Conservation (phyloP, 495 filamentous ascomycete species). For the Copromyces sp. region DNA sequence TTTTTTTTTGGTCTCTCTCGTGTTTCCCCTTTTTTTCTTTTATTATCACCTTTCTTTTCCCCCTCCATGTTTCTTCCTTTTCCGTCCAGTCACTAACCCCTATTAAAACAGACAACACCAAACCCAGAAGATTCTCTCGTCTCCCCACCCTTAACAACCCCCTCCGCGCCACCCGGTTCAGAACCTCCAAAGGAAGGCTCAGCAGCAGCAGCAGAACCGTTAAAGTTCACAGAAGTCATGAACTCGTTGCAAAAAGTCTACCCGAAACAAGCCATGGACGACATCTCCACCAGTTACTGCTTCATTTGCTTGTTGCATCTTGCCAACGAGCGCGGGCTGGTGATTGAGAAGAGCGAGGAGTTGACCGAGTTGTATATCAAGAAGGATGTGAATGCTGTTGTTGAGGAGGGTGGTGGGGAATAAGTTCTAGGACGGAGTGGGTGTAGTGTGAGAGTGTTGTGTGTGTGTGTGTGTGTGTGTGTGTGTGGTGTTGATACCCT, state of each 20-base stretch:
- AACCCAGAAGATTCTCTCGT: neutral
- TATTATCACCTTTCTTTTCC: neutral
- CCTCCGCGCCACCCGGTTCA: conserved; percentile 23
- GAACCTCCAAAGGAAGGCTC: neutral
- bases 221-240: conserved; percentile 87
- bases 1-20: conserved; percentile 7
- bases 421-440: neutral
- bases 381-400: conserved; percentile 47
- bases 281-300: conserved; percentile 94
- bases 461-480: too few relatives aligned
- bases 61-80: neutral
- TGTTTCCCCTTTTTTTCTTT: neutral
- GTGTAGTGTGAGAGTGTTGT: neutral
- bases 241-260: conserved; percentile 81
- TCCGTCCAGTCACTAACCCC: neutral
- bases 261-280: conserved; percentile 68
- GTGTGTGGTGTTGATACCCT: neutral
- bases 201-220: conserved; percentile 3
- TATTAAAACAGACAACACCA: neutral
- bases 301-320: conserved; percentile 95
- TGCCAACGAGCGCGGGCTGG: conserved; percentile 92
- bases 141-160: neutral
- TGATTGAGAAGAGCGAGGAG: conserved; percentile 48
- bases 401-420: conserved; percentile 26
- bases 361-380: conserved; percentile 47